Base-by-base conservation (phyloP, 1,284 basidiomycete species). In the Ceratobasidium sp. region DNA sequence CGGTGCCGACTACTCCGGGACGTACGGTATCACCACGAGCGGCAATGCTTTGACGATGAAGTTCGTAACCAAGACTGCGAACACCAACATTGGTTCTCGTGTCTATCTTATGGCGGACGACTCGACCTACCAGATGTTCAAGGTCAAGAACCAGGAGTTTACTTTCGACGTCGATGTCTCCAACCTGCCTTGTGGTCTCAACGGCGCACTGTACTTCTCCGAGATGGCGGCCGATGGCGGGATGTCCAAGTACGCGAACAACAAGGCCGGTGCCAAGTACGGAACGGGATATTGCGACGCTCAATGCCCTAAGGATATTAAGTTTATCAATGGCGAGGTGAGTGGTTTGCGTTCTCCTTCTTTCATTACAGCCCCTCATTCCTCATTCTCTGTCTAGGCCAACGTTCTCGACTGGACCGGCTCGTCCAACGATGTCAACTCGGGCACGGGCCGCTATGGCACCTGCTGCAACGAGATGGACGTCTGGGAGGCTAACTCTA, bases 21-120 rank as follows among this genome's bases (percentile, higher is more conserved):
- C 83, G 50, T 86, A 85, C 77, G 85, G 85, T 77, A 83, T 88
- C 81, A 86, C 84, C 48, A 81, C 86, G 54, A 81, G 78, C 73
- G 86, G 86, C 75, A 83, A 85, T 79, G 80, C 4, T 86, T 90
- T 79, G 75, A 90, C 94, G 92, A 73, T 94, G 90, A 44, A 96
- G 88, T 74, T 97, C 95, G 81, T 96, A 79, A 14, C 92, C 95
- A 17, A 88, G 92, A 41, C 87, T 82, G 81, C 92, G 95, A 76
- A 88, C 86, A 0, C 95, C 95, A 15, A 88, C 81, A 80, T 97
- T 95, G 1, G 81, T 84, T 87, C 87, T 19, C 87, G 88, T 78
- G 83, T 88, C 71, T 88, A 88, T 82, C 84, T 89, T 69, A 82
- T 89, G 82, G 80, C 48, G 15, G 54, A 62, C 56, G 82, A 82